Evolutionary conservation across 176 grass and related monocot species (phyloP), one percentile per base, ranked within the genome.

Genomic region (maize (Zea mays)): DNA sequence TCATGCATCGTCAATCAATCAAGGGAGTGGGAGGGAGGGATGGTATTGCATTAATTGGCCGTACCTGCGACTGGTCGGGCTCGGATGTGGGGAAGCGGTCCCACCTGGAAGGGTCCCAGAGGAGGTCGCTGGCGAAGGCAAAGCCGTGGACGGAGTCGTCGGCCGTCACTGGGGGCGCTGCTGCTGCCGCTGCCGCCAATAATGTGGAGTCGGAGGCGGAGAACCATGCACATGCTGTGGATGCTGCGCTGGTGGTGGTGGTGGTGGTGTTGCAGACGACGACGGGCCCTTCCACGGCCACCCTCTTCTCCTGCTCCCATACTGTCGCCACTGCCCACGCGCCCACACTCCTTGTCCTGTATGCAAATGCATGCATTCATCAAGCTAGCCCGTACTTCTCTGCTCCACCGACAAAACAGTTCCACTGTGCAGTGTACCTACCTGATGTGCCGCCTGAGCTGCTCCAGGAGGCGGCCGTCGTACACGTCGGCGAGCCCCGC

Each of bases 251-350:
- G 54, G 1, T 0, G 20, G 0, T 21, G 51, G 11, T 21, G 51
- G 11, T 42, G 40, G 40, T 5, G 3, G 3, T 6, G 40, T 41
- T 41, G 40, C 40, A 41, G 38, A 39, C 38, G 38, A 39, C 3
- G 54, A 88, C 14, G 14, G 95, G 95, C 0, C 91, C 95, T 36
- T 92, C 71, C 20, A 98, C 73, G 46, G 63, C 55, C 45, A 94
- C 91, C 50, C 69, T 88, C 47, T 15, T 54, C 38, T 85, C 86
- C 40, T 83, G 67, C 64, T 60, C 81, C 78, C 90, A 97, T 66
- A 98, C 77, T 48, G 76, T 94, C 20, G 89, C 95, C 37, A 86
- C 83, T 7, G 91, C 80, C 95, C 95, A 98, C 65, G 83, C 87
- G 40, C 95, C 91, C 3, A 94, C 74, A 6, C 60, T 88, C 75